These are phyloP conservation scores for Globisporangium rhizosaccharum DNA, from an alignment of 352 stramenopile genomes.

Conservation along the genomic window DNA sequence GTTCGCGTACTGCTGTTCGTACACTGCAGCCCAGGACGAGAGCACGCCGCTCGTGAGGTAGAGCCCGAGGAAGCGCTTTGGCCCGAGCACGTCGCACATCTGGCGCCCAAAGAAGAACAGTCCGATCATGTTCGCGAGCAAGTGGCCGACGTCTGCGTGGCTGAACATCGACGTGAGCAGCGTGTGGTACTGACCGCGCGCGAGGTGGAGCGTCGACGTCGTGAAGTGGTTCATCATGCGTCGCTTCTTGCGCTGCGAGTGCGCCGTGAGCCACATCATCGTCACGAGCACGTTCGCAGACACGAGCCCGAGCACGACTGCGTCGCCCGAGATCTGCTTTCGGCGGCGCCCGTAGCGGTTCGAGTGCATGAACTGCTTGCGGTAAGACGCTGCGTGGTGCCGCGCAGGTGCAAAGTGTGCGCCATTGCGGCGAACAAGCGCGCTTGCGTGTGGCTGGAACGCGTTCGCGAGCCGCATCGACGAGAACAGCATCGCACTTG, in stretches of 20 bases:
- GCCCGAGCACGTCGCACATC: constrained; percentile 62
- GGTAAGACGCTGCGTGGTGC: constrained; percentile 7
- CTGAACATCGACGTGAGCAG: constrained; percentile 73
- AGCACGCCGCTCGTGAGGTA: constrained; percentile 70
- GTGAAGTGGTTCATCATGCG: constrained; percentile 77
- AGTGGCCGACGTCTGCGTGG: constrained; percentile 45
- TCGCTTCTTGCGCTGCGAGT: constrained; percentile 33
- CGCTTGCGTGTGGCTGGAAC: constrained; percentile 7
- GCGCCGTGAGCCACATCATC: constrained; percentile 51
- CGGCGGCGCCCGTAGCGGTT: background rate
- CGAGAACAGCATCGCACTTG: constrained; percentile 8
- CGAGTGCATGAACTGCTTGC: constrained; percentile 12
- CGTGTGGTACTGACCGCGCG: constrained; percentile 62
- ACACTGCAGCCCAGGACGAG: constrained; percentile 52
- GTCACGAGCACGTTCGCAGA: constrained; percentile 49
- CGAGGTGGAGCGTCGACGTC: constrained; percentile 61
- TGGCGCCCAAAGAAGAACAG: constrained; percentile 74
- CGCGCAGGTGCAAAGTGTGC: constrained; percentile 1
- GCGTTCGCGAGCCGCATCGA: constrained; percentile 11
- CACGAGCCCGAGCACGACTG: constrained; percentile 48
- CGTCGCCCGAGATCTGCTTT: constrained; percentile 23
- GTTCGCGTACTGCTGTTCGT: constrained; percentile 45
- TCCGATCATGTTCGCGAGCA: constrained; percentile 70
- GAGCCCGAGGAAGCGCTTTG: constrained; percentile 60
- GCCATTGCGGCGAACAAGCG: background rate